Evolutionary conservation across 257 asterid species (phyloP).

Genomic region (Capsicum rhomboideum): DNA sequence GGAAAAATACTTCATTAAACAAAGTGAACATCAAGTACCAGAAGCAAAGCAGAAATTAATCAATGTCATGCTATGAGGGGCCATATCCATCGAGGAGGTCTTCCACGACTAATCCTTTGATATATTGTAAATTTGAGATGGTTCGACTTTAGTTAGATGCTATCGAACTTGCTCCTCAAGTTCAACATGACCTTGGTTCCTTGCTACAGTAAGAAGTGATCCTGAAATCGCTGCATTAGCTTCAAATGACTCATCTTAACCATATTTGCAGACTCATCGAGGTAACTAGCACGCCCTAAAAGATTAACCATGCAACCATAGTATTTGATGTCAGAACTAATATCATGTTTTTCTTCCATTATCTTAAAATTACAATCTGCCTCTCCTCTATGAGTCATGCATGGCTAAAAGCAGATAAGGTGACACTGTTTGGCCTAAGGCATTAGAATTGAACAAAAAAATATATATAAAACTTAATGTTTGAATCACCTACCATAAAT

Average conservation of each 20-base stretch:
- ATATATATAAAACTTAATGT: too few relatives aligned
- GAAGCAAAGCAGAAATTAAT: too few relatives aligned
- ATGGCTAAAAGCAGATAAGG: conserved; percentile 10
- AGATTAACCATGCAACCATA: conserved; percentile 12
- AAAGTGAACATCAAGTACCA: too few relatives aligned
- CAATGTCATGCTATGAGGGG: too few relatives aligned
- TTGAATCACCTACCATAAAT: too few relatives aligned
- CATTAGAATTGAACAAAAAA: too few relatives aligned
- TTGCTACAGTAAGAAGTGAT: conserved; percentile 12
- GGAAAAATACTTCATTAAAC: too few relatives aligned
- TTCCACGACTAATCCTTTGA: too few relatives aligned
- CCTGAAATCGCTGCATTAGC: conserved; percentile 14
- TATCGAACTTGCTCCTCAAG: conserved; percentile 5
- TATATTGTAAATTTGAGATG: too few relatives aligned
- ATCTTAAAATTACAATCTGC: conserved; percentile 1
- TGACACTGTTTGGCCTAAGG: conserved; percentile 10
- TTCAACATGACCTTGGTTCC: conserved; percentile 7
- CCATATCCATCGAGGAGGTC: too few relatives aligned
- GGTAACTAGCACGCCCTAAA: conserved; percentile 10
- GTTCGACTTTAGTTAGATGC: conserved; percentile 2
- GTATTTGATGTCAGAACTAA: conserved; percentile 6
- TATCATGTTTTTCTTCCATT: conserved; percentile 7
- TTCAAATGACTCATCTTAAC: conserved; percentile 2
- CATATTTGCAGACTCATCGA: conserved; percentile 2
- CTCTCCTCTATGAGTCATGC: conserved; percentile 4